Evolutionary conservation across 805 yeast genomes (phyloP), one percentile per base, ranked within the genome.

Genomic region (Saturnispora sekii): DNA sequence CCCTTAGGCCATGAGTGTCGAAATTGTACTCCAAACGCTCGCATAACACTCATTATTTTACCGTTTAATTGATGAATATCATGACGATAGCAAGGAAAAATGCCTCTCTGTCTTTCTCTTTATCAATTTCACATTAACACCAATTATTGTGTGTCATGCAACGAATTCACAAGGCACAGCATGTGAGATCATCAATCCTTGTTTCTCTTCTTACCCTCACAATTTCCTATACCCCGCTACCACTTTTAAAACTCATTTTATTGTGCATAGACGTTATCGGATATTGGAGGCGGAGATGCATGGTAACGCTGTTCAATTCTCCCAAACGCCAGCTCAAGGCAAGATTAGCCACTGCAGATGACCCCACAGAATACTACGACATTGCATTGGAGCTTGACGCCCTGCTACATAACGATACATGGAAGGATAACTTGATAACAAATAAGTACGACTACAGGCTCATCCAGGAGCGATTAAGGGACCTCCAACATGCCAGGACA

Each of bases 361-460:
- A 40, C 15, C 84, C 77, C 59, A 76, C 72, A 34, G 90, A 84
- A 46, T 90, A 95, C 90, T 79, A 73, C 50, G 64, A 61, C 16
- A 70, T 64, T 16, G 79, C 81, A 0, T 58, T 62, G 5, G 61
- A 66, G 39, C 67, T 77, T 1, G 83, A 77, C 48, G 66, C 66
- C 35, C 59, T 73, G 10, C 68, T 76, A 1, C 79, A 79, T 5
- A 71, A 74, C 15, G 76, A 76, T 50, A 54, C 73, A 16, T 77
- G 94, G 95, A 70, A 96, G 47, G 84, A 86, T 50, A 86, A 88
- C 58, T 87, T 89, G 52, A 77, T 81, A 29, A 81, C 90, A 32
- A 73, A 73, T 48, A 78, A 82, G 53, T 90, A 88, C 57, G 97
- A 90, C 62, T 93, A 86, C 61, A 69, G 79, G 32, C 70, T 94